Evolutionary conservation across 2,329 filamentous ascomycete genomes (phyloP).

Genomic region (Nothopassalora personata): DNA sequence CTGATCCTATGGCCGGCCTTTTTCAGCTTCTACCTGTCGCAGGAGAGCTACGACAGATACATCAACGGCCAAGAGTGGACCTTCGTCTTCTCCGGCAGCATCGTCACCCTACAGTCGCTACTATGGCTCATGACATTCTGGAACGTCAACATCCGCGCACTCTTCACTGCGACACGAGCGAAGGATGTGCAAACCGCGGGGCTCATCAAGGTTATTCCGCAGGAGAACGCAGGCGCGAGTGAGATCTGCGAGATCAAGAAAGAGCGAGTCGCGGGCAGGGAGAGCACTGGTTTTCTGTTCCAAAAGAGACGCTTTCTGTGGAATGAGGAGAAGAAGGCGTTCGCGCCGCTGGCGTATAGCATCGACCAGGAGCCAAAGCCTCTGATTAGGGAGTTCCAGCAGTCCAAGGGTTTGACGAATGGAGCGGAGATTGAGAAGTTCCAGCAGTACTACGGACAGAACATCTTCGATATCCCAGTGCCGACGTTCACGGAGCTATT

Average conservation of each 20-base stretch:
- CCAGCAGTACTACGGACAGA: conserved; percentile 89
- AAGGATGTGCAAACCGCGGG: conserved; percentile 66
- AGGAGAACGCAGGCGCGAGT: conserved; percentile 79
- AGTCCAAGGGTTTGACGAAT: conserved; percentile 67
- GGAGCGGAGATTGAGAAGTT: conserved; percentile 72
- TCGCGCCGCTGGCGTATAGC: conserved; percentile 74
- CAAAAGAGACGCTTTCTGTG: conserved; percentile 97
- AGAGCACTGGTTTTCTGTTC: conserved; percentile 83
- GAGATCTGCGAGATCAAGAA: conserved; percentile 80
- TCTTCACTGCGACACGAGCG: conserved; percentile 73
- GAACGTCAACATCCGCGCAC: conserved; percentile 80
- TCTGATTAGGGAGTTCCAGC: conserved; percentile 69
- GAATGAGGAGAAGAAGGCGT: conserved; percentile 63
- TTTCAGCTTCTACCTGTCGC: conserved; percentile 76
- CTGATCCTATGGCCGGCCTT: conserved; percentile 87
- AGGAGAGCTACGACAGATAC: conserved; percentile 81
- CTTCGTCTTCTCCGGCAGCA: conserved; percentile 85
- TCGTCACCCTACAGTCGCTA: conserved; percentile 81
- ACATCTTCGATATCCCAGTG: conserved; percentile 96
- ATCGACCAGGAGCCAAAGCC: conserved; percentile 86
- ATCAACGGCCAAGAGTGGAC: conserved; percentile 97
- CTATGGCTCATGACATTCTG: conserved; percentile 96
- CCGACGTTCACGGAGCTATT: conserved; percentile 94
- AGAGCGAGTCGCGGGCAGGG: conserved; percentile 70
- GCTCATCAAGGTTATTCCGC: conserved; percentile 87